Evolutionary conservation across 192 early-diverging fungal genomes (phyloP), one percentile per base, ranked within the genome.

Genomic region (Thamnidium elegans): DNA sequence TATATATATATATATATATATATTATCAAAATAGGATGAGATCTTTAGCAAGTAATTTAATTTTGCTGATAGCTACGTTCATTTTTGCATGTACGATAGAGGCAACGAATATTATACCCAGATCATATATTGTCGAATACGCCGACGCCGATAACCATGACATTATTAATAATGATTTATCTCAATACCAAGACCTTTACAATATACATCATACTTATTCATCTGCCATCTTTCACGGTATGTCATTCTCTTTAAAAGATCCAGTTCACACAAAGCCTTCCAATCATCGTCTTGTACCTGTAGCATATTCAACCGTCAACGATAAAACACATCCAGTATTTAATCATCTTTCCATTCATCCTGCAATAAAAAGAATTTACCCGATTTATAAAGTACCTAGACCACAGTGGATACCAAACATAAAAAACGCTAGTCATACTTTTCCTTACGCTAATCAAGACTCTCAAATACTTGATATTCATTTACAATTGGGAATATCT

Each of bases 401-500:
- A 9, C 71, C 71, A 11, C 50, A 60, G 9, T 62, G 61, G 39
- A 17, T 31, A 9, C 17, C 14, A 13, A 26, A 20, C 5, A 15
- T 32, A 5, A 39, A 39, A 17, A 36, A 19, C 14, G 47, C 55
- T n/a, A 42, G 15, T 10, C 36, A 59, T 21, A 39, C 36, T 39
- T 39, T 39, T 39, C 60, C 71, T 30, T 67, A 62, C 44, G 53
- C 62, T 42, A 14, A 56, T 23, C 9, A 76, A 7, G 56, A 73
- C 42, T 86, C 85, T 7, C 84, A 85, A 13, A 78, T 87, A 0
- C 64, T 71, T 17, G 55, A 53, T 44, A 76, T 80, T 7, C 84
- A 81, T 21, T 58, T 67, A n/a, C 64, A 75, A 20, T 70, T 85
- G 20, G 77, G 74, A 13, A 59, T 85, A 53, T 75, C 73, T 15